Base-by-base conservation (phyloP, 164 flowering plant genomes). In the Aristolochia contorta region DNA sequence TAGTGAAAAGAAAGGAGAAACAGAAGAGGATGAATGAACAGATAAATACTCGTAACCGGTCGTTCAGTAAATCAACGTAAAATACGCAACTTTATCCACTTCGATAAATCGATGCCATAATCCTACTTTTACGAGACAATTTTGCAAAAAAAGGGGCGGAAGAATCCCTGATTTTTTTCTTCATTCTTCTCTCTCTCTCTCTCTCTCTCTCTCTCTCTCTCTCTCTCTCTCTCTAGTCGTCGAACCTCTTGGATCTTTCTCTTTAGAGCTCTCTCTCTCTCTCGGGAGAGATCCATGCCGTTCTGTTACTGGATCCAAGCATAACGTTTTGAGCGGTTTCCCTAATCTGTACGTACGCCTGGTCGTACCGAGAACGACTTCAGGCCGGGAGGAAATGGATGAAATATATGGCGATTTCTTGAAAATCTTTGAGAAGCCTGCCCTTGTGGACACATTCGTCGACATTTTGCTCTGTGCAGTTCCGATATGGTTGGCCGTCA, bases 401-500 rank as follows among this genome's bases (percentile, higher is more conserved):
- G 74, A 57, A 63, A 57, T 69, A 21, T 59, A 63, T 46, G 25
- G 45, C 25, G 82, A 89, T 64, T 64, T 82, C 51, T 67, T 76
- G 71, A 74, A 76, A 56, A 73, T 86, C 70, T 8, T 78, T 57
- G 79, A 71, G 73, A 80, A 59, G 30, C 96, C 96, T 16, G 76
- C 78, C 9, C 56, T 86, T 8, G 58, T 76, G 20, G 96, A 89
- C 64, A 77, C 91, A 77, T 77, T 89, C 50, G 84, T 93, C 92
- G 99, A 90, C 88, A 83, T 93, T 56, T 72, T 93, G 74, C 79
- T 93, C 0, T 90, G 97, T 32, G 81, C 89, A 50, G 99, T 93
- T 0, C 99, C 99, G 75, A 93, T 93, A 65, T 90, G 99, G 99
- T 77, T 88, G 9, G 97, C 99, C 27, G 87, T 93, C 18, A 84